A percentile compares a stretch with the other conserved stretches of the same genome.
phyloP scores from a whole-genome alignment of 1,139 yeast genomes.

The Pneumocystis wakefieldiae region DNA sequence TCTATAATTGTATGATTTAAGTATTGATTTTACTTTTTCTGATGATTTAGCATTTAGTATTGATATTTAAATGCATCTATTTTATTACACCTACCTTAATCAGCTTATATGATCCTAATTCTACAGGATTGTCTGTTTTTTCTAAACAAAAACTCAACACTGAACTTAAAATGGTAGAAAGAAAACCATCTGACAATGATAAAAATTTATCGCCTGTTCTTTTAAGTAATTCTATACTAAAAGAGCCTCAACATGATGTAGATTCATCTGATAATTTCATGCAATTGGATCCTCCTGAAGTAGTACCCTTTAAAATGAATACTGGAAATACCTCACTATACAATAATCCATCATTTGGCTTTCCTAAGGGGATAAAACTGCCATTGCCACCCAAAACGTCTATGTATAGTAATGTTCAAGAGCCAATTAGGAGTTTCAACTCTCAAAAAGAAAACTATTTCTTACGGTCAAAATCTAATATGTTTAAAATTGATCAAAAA shows the following conservation, averaged over 20 bases:
- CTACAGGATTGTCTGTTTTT: neutral
- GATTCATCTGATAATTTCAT: neutral
- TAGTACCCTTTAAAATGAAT: neutral
- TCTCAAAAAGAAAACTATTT: neutral
- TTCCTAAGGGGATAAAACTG: neutral
- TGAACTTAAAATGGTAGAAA: neutral
- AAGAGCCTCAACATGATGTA: neutral
- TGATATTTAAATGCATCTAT: neutral
- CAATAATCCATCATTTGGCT: neutral
- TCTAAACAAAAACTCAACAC: neutral
- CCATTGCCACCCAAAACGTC: neutral
- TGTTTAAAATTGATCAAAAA: neutral
- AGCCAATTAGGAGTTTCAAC: neutral
- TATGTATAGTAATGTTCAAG: neutral
- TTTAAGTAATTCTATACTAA: neutral
- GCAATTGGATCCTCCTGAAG: conserved; percentile 1
- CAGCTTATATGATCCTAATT: neutral
- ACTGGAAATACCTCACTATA: neutral
- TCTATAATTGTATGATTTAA: neutral
- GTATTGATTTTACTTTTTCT: neutral
- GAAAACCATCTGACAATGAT: neutral
- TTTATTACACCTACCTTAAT: neutral
- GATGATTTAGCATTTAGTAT: neutral
- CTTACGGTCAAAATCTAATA: neutral
- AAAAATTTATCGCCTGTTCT: neutral